phyloP scores from a whole-genome alignment of 1,284 basidiomycete genomes.

The Golubevia sp. region DNA sequence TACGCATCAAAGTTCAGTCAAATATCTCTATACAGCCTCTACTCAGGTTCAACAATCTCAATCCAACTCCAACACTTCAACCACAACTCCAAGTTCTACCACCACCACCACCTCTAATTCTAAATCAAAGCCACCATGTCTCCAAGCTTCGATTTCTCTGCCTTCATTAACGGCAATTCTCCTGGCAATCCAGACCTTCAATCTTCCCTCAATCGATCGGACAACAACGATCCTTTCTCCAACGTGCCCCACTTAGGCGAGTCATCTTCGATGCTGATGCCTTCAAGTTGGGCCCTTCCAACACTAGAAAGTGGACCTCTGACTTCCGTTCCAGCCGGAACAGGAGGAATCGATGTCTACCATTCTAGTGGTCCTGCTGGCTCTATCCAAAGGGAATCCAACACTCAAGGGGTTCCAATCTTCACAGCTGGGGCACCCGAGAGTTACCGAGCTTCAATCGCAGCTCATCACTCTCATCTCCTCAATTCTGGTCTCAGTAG shows the following conservation, averaged over 20 bases:
- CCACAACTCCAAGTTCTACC: neutral
- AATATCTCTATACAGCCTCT: no score
- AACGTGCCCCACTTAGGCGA: no score
- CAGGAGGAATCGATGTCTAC: no score
- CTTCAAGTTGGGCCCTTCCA: neutral
- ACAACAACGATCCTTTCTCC: neutral
- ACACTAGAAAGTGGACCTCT: neutral
- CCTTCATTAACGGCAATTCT: neutral
- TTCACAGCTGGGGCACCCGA: neutral
- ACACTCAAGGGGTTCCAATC: neutral
- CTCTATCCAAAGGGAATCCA: no score
- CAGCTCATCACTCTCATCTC: constrained; percentile 34
- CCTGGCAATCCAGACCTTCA: neutral
- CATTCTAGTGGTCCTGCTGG: no score
- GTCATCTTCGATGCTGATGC: neutral
- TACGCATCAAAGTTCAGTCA: no score
- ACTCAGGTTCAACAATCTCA: neutral
- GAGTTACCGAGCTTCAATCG: constrained; percentile 28
- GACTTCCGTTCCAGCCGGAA: no score
- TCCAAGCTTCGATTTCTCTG: neutral
- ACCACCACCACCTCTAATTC: neutral
- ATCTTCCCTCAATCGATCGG: neutral
- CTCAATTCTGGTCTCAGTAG: constrained; percentile 6
- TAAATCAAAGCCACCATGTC: neutral
- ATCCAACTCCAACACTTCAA: neutral